These are phyloP conservation scores for Hibiscus mutabilis DNA, from an alignment of 345 rosid genomes.

Conservation along the genomic window DNA sequence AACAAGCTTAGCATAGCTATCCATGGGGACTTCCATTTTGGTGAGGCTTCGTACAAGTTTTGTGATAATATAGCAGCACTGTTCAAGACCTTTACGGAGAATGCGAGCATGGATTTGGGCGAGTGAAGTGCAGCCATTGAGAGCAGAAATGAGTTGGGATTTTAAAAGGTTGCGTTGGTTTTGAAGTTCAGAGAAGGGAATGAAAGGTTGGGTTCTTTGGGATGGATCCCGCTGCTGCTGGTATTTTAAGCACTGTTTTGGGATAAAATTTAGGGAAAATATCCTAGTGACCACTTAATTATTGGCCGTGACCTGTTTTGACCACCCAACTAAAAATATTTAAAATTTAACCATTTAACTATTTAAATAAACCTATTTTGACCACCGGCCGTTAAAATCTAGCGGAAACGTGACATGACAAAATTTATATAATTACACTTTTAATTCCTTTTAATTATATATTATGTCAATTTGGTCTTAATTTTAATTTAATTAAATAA, in stretches of 20 bases:
- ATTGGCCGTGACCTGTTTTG: no score
- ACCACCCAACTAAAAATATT: no score
- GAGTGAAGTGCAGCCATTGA: conserved; percentile 38
- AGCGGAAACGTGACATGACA: no score
- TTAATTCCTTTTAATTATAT: no score
- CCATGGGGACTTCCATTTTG: conserved; percentile 41
- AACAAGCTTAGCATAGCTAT: conserved; percentile 43
- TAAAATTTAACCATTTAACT: no score
- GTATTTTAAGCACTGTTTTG: conserved; percentile 23
- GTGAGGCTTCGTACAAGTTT: conserved; percentile 61
- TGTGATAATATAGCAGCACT: conserved; percentile 55
- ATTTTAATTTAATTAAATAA: no score
- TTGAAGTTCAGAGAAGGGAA: conserved; percentile 20
- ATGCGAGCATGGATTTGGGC: conserved; percentile 48
- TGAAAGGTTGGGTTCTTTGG: conserved; percentile 13
- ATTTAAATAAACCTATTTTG: no score
- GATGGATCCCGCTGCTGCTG: neutral
- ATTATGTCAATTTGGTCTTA: no score
- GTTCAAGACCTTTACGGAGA: conserved; percentile 37
- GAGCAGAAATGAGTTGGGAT: conserved; percentile 37
- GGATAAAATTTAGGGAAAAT: conserved; percentile 16
- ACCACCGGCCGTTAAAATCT: no score
- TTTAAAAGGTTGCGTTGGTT: conserved; percentile 23
- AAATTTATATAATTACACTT: no score
- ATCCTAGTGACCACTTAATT: no score